Percentiles rank a stretch among this genome's conserved stretches.
Conservation (phyloP, 2,329 filamentous ascomycete genomes). For the Raffaelea albimanens region DNA sequence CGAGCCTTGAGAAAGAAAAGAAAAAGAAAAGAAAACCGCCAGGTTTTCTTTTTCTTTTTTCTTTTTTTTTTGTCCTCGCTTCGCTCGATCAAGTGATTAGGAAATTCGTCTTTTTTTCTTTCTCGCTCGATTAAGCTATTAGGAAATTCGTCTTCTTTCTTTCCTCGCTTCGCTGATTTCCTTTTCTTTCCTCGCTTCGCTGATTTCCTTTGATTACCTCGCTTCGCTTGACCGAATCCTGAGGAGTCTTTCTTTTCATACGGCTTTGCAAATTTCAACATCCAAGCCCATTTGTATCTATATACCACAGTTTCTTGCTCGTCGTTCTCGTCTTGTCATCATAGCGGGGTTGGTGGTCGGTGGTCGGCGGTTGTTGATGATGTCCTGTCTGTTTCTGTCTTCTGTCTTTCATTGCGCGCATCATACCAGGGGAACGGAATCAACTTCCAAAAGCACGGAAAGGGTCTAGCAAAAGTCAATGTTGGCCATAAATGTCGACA, state of each 20-base stretch:
- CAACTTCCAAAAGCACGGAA: conserved; percentile 6
- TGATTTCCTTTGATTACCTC: background rate
- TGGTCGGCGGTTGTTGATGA: no score
- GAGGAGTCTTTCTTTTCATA: no score
- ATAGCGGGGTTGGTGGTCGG: no score
- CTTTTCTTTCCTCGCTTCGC: background rate
- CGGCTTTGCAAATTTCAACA: no score
- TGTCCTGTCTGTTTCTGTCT: background rate
- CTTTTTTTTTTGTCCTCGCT: background rate
- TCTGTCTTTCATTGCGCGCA: background rate
- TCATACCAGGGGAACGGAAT: conserved; percentile 4
- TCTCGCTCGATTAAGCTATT: background rate
- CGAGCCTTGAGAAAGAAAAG: conserved; percentile 23
- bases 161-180: background rate
- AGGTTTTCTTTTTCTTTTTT: no score
- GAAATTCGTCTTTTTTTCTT: background rate
- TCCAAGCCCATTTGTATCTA: no score
- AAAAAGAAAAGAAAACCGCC: no score
- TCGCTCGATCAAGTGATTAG: background rate
- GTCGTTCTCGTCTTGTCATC: no score
- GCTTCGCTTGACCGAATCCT: no score
- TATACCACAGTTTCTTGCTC: no score
- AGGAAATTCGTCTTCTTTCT: background rate
- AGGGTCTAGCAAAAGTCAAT: background rate
- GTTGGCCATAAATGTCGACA: no score